These are phyloP conservation scores for Eragrostis tef DNA, from an alignment of 202 grass and related monocot species.

Conservation along the genomic window DNA sequence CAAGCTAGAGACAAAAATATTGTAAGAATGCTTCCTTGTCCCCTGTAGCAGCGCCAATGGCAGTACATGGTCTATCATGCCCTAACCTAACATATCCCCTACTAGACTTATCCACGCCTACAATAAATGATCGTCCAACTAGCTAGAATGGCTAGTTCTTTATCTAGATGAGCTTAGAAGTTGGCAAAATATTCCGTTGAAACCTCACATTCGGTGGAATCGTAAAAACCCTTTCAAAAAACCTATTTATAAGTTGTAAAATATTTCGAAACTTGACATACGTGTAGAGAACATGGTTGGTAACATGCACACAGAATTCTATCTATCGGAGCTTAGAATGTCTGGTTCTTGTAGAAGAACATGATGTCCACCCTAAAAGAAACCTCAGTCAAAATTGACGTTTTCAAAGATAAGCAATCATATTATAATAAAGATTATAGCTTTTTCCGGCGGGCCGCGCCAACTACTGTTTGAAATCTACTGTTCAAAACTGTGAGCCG, in stretches of 20 bases:
- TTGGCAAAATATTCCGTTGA: no score
- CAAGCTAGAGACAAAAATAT: constrained; percentile 46
- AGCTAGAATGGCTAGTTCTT: constrained; percentile 13
- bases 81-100: constrained; percentile 50
- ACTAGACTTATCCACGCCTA: constrained; percentile 12
- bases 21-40: constrained; percentile 44
- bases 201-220: no score
- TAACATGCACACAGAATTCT: no score
- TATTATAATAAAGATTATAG: no score
- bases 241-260: no score
- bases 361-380: constrained; percentile 2
- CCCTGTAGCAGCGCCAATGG: constrained; percentile 39
- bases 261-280: no score
- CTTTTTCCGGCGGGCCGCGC: no score
- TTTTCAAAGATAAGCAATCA: background rate
- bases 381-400: background rate
- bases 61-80: constrained; percentile 21
- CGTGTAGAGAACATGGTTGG: no score
- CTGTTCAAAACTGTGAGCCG: no score
- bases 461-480: no score
- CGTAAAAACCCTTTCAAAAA: no score
- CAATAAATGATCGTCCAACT: background rate
- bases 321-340: no score
- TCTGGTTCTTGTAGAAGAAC: background rate
- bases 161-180: background rate